phyloP scores from a whole-genome alignment of 768 basidiomycete genomes.

The Dentipellis sp. region DNA sequence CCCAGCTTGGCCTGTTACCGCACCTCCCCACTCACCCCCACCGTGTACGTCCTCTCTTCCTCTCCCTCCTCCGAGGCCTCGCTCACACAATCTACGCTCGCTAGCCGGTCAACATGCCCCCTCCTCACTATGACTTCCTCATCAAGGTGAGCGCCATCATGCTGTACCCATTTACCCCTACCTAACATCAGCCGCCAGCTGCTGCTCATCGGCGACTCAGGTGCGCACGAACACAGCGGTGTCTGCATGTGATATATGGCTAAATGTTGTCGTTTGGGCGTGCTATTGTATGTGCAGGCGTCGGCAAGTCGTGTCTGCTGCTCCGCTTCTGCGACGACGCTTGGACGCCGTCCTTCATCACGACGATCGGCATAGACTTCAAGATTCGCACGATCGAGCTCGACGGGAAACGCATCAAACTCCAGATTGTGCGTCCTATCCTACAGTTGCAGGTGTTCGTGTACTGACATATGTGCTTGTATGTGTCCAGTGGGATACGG shows the following conservation, averaged over 20 bases:
- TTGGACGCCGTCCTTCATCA: conserved; percentile 99
- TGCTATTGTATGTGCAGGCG: conserved; percentile 41
- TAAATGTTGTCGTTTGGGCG: background rate
- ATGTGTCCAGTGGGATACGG: conserved; percentile 85
- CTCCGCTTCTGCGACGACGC: conserved; percentile 98
- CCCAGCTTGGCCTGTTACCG: no score
- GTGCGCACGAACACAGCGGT: conserved; percentile 27
- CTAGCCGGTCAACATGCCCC: conserved; percentile 47
- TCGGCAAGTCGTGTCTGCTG: conserved; percentile 94
- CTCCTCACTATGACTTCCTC: conserved; percentile 95
- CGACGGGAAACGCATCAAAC: conserved; percentile 95
- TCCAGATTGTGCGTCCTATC: conserved; percentile 78
- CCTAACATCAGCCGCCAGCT: conserved; percentile 40
- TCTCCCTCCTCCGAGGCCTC: no score
- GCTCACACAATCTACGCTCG: no score
- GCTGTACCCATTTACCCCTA: conserved; percentile 5
- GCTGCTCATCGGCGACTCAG: conserved; percentile 93
- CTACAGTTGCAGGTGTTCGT: background rate
- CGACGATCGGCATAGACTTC: conserved; percentile 99
- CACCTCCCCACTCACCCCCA: no score
- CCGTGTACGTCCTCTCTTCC: no score
- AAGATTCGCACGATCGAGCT: conserved; percentile 99
- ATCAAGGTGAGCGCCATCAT: conserved; percentile 54
- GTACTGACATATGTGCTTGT: no score
- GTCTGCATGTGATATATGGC: background rate